Evolutionary conservation across 2,329 filamentous ascomycete genomes (phyloP), one percentile per base, ranked within the genome.

Genomic region (Fusarium cyanostomum): DNA sequence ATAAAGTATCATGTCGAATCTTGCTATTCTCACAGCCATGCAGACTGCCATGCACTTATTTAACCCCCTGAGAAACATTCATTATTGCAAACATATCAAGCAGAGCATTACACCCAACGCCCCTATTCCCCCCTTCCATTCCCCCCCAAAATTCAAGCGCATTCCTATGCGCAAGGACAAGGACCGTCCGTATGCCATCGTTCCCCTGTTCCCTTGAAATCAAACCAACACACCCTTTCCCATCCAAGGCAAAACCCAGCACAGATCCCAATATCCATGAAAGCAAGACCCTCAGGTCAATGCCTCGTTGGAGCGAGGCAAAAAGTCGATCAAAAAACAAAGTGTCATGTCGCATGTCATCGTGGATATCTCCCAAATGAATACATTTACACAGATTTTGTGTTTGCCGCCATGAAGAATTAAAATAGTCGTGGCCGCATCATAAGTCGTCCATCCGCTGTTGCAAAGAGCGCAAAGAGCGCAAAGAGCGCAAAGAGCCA

Each of bases 281-380:
- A 52, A 61, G 37, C 18, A 41, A 46, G 21, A 45, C 39, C 39
- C 46, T 31, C 44, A 26, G 46, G 45, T 43, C 45, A 34, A 21
- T 51, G n/a, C 31, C 26, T 21, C n/a, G 18, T 21, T 28, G 30
- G 37, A 13, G 42, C 16, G 18, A 53, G 45, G 42, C 24, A 18
- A 34, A 38, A 42, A 45, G 35, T 52, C 54, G 42, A 62, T 54
- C 44, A 48, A 49, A 66, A 58, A 62, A 59, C 43, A 49, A 44
- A 54, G 45, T 64, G 53, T 64, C 65, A 56, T 69, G 55, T 63
- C 64, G 60, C 67, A 68, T 60, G 52, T 55, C 64, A 57, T 68
- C 55, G 59, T 68, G 59, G 62, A 67, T 56, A 58, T 67, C 58
- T 62, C 56, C 39, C 51, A 49, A 51, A 48, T 49, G 60, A 59